Base-by-base conservation (phyloP, 495 filamentous ascomycete species). In the Haplographium delicatum region DNA sequence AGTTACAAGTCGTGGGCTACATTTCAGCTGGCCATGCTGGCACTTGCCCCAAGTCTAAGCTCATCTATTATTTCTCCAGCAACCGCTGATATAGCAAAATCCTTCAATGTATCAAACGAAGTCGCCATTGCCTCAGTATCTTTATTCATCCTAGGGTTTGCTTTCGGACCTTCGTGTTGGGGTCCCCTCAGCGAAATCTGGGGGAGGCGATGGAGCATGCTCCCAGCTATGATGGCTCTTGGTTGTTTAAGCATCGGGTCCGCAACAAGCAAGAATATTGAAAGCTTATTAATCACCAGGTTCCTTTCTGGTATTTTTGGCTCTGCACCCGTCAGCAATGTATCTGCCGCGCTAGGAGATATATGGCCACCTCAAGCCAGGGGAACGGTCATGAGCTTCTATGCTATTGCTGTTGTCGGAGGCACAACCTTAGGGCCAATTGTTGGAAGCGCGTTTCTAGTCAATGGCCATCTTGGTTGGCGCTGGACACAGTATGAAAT, bases 11-110 rank as follows among this genome's bases (percentile, higher is more conserved):
- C 56, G 44, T 75, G 67, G 65, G 60, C 75, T 18, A 74, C 73
- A 7, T 68, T 74, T 26, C 71, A 72, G 41, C 51, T 79, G 51
- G 67, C 68, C 8, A 68, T 77, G 67, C 61, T 76, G 10, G 71
- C 75, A 16, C 56, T 78, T n/a, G 62, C 62, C 3, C 72, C 67
- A 18, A 72, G 67, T 55, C 57, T 75, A 23, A 73, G 68, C 6
- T 73, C 68, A n/a, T 72, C 65, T 39, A 73, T 79, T 30, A 74
- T 68, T 18, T 63, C 72, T 0, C 68, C 75, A 0, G 73, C 70
- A 20, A 65, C 68, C 24, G 27, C 56, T 18, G 58, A 58, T 13
- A 71, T 78, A 26, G 58, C 67, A 5, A 28, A 54, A 18, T 67
- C 71, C 46, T 47, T 64, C n/a, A 59, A 61, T 28, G 35, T 50